Conservation (phyloP, 805 yeast genomes). For the Groenewaldozyma salmanticensis region DNA sequence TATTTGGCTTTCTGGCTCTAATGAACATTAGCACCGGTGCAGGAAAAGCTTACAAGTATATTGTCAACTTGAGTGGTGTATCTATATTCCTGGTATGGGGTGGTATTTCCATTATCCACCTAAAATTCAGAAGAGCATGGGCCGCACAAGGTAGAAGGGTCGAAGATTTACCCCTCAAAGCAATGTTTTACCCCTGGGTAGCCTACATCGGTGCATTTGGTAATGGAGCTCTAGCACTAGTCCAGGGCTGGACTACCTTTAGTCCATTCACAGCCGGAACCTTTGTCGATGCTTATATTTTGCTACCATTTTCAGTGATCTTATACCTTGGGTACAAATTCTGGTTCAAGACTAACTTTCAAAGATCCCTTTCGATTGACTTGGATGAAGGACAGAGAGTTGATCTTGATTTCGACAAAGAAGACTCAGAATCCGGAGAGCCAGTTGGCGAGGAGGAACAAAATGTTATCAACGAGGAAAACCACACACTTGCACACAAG, state of each 20-base stretch:
- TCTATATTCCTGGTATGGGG: constrained; percentile 65
- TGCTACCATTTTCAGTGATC: constrained; percentile 48
- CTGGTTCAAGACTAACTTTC: constrained; percentile 33
- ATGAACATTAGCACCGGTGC: constrained; percentile 53
- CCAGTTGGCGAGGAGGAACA: no score
- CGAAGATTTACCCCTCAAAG: constrained; percentile 43
- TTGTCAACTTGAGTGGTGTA: constrained; percentile 55
- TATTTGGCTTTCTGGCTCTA: constrained; percentile 46
- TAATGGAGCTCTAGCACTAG: constrained; percentile 43
- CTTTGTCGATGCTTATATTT: constrained; percentile 52
- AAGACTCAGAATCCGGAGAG: constrained; percentile 2
- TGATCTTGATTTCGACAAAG: constrained; percentile 21
- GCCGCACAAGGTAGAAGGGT: constrained; percentile 30
- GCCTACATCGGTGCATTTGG: constrained; percentile 41
- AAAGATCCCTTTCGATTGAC: constrained; percentile 32
- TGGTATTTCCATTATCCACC: constrained; percentile 43
- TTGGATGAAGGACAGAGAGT: constrained; percentile 33
- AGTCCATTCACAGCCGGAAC: constrained; percentile 48
- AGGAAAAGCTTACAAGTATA: constrained; percentile 48
- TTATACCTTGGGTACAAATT: constrained; percentile 30
- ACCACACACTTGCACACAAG: no score
- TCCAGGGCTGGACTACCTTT: constrained; percentile 60
- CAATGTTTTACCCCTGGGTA: constrained; percentile 43
- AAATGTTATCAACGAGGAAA: no score
- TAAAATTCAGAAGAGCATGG: constrained; percentile 47